Percentiles rank a stretch among this genome's conserved stretches.
Evolutionary conservation across 257 asterid species (phyloP).

Genomic region (Fraxinus cuspidata): DNA sequence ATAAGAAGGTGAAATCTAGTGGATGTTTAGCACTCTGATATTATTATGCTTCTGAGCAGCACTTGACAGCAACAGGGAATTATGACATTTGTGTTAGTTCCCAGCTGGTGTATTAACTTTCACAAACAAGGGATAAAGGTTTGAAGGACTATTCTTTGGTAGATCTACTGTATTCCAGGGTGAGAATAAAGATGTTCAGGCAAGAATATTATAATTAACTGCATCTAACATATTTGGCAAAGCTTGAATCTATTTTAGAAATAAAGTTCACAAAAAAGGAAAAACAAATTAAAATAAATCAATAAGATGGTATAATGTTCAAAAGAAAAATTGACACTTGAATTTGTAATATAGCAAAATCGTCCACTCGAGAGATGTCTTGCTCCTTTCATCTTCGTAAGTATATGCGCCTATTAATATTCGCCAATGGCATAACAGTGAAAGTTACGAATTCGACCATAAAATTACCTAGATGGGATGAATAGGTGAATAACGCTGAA

Average conservation of each 20-base stretch:
- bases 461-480: no score
- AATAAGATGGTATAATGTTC: background rate
- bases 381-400: background rate
- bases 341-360: background rate
- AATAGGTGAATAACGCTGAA: no score
- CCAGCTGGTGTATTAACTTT: no score
- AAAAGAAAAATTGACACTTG: background rate
- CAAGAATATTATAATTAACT: background rate
- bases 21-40: slow-evolving; percentile 22
- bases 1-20: slow-evolving; percentile 41
- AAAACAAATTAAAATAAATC: no score
- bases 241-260: background rate
- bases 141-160: background rate
- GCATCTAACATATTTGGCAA: background rate
- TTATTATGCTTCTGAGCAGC: slow-evolving; percentile 26
- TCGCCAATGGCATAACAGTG: no score
- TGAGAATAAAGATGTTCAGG: background rate
- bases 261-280: background rate
- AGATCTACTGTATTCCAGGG: background rate
- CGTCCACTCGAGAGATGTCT: background rate
- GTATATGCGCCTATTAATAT: background rate
- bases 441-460: no score
- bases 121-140: background rate
- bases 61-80: slow-evolving; percentile 28
- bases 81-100: slow-evolving; percentile 5